Conservation (phyloP, 164 flowering plant genomes). For the Vitis amurensis region DNA sequence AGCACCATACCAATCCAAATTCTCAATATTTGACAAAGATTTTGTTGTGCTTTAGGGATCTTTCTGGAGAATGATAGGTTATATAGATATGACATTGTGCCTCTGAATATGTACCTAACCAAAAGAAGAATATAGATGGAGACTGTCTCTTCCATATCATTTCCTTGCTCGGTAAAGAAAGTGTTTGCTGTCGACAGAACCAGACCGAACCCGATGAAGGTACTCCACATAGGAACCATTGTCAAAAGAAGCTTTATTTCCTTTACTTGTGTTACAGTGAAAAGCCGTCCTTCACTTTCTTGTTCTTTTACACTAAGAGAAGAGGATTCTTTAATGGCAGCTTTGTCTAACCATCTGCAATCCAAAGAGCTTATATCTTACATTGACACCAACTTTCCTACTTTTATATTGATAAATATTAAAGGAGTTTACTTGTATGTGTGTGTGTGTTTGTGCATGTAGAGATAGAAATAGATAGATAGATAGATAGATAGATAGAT, state of each 20-base stretch:
- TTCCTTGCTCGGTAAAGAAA: conserved; percentile 28
- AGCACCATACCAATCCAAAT: conserved; percentile 25
- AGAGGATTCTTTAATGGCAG: conserved; percentile 14
- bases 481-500: no score
- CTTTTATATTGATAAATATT: no score
- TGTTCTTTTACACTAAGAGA: conserved; percentile 1
- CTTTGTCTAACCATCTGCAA: conserved; percentile 18
- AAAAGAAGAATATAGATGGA: neutral
- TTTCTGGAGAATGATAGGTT: no score
- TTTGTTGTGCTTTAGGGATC: neutral
- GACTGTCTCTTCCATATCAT: neutral
- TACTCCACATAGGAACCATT: conserved; percentile 30
- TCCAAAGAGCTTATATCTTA: no score
- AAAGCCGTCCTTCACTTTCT: conserved; percentile 18
- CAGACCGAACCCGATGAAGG: conserved; percentile 25
- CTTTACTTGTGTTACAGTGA: conserved; percentile 27
- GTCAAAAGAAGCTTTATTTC: conserved; percentile 23
- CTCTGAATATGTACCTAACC: neutral
- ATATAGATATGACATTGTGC: neutral
- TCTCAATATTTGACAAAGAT: neutral
- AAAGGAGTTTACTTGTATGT: no score
- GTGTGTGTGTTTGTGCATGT: no score
- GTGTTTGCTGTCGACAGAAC: conserved; percentile 21
- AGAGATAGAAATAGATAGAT: no score
- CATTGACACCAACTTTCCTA: no score